phyloP scores from a whole-genome alignment of 768 basidiomycete species.

The Lanmaoa pseudosensibilis region DNA sequence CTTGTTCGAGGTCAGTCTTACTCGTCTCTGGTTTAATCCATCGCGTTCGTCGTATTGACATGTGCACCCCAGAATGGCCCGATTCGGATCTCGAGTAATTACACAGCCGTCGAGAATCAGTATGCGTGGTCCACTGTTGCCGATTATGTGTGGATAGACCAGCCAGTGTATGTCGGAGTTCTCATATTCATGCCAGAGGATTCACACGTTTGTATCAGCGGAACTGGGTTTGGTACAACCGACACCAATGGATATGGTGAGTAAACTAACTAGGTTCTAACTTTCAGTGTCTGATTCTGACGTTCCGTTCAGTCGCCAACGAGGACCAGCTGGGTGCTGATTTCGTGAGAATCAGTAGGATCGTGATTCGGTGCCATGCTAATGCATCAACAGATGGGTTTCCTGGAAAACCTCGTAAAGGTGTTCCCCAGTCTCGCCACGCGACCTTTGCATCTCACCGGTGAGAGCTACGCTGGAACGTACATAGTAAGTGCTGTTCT shows the following conservation, averaged over 20 bases:
- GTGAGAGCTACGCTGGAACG: no score
- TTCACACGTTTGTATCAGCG: no score
- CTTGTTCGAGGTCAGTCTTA: conserved; percentile 52
- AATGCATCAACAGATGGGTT: conserved; percentile 53
- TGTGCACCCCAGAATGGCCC: conserved; percentile 57
- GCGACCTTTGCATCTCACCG: no score
- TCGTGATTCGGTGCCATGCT: neutral
- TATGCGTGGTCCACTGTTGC: conserved; percentile 58
- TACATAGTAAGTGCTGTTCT: conserved; percentile 38
- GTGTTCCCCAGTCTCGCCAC: conserved; percentile 13
- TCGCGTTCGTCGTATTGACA: neutral
- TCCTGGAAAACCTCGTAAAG: conserved; percentile 67
- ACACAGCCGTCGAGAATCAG: conserved; percentile 46
- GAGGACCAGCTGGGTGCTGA: no score
- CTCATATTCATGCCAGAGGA: no score
- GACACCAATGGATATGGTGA: no score
- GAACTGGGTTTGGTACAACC: no score
- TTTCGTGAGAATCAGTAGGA: no score
- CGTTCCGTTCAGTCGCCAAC: conserved; percentile 6
- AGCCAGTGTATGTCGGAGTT: no score
- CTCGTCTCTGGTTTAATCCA: no score
- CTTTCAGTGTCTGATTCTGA: neutral
- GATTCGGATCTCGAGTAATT: conserved; percentile 53
- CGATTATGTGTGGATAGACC: conserved; percentile 27
- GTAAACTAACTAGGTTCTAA: no score